These are phyloP conservation scores for Lachancea quebecensis DNA, from an alignment of 805 yeast species.

Conservation along the genomic window DNA sequence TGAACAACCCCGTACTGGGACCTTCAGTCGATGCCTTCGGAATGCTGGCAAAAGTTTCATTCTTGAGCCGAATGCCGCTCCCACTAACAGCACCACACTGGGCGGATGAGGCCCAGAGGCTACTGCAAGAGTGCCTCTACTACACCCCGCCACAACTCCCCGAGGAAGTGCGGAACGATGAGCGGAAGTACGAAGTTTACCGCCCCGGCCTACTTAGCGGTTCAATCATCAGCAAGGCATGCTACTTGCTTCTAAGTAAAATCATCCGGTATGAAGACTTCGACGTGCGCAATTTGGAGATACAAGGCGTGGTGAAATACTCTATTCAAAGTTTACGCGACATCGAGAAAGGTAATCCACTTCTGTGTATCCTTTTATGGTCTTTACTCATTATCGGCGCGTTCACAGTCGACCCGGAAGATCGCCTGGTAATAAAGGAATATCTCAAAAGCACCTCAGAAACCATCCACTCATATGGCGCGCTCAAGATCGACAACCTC, in stretches of 20 bases:
- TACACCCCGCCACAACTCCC: slow-evolving; percentile 18
- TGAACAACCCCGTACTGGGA: slow-evolving; percentile 38
- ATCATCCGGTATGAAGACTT: slow-evolving; percentile 12
- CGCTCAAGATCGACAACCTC: slow-evolving; percentile 11
- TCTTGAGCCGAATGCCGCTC: slow-evolving; percentile 26
- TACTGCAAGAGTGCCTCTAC: slow-evolving; percentile 16
- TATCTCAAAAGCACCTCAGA: slow-evolving; percentile 16
- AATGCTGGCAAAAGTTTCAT: slow-evolving; percentile 33
- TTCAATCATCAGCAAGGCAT: slow-evolving; percentile 17
- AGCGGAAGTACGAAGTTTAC: slow-evolving; percentile 13
- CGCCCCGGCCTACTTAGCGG: slow-evolving; percentile 19
- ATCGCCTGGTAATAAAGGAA: slow-evolving; percentile 13
- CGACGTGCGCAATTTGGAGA: slow-evolving; percentile 12
- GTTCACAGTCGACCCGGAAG: slow-evolving; percentile 13
- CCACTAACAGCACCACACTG: slow-evolving; percentile 12
- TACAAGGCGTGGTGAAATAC: slow-evolving; percentile 17
- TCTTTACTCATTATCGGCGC: slow-evolving; percentile 17
- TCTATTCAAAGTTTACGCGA: slow-evolving; percentile 13
- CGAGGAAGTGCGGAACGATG: slow-evolving; percentile 13
- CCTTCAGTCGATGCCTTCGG: slow-evolving; percentile 34
- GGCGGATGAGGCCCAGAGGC: slow-evolving; percentile 12
- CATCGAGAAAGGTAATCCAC: slow-evolving; percentile 15
- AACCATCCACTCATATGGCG: slow-evolving; percentile 17
- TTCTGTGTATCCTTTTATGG: slow-evolving; percentile 17
- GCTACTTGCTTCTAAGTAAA: slow-evolving; percentile 15